Evolutionary conservation across 352 stramenopile genomes (phyloP), one percentile per base, ranked within the genome.

Genomic region (Pythium phragmitis): DNA sequence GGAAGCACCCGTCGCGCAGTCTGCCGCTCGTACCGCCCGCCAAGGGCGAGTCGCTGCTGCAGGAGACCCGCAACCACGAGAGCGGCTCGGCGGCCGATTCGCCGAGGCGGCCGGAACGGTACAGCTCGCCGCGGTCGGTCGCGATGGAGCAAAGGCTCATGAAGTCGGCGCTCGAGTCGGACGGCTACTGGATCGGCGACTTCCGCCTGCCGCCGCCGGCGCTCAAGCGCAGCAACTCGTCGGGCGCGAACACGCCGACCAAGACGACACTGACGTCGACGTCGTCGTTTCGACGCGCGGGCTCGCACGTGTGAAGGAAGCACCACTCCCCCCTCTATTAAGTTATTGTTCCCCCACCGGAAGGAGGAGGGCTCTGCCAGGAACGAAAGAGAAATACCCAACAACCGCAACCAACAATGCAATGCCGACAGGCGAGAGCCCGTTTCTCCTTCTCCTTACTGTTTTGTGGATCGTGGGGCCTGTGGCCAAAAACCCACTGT

Each of bases 111-210:
- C 71, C 71, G 14, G 65, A 72, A 37, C 39, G 57, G 36, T 72
- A 68, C 19, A 52, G 34, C 14, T 71, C 59, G 7, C 72, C 68
- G 14, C 65, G 65, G 48, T 71, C 67, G 17, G 60, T 65, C 19
- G 65, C 64, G n/a, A 70, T 68, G 21, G 75, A 81, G 36, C 72
- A 73, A 26, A 73, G 85, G 63, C 69, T 73, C 47, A 72, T 89
- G 57, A 74, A 87, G 63, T 73, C 80, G 51, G 80, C 80, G 19
- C 66, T 88, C 59, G 76, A 74, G 43, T 70, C 75, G n/a, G 79
- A 91, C 34, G 82, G 82, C n/a, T 91, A 91, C 66, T 91, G 78
- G 76, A 91, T 91, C 63, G 82, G 82, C 48, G 79, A 91, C 68
- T 91, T 88, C 50, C 75, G 78, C 48, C 60, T 71, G 30, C 78